Evolutionary conservation across 2,329 filamentous ascomycete genomes (phyloP).

Genomic region (Colletotrichum brevisporum): DNA sequence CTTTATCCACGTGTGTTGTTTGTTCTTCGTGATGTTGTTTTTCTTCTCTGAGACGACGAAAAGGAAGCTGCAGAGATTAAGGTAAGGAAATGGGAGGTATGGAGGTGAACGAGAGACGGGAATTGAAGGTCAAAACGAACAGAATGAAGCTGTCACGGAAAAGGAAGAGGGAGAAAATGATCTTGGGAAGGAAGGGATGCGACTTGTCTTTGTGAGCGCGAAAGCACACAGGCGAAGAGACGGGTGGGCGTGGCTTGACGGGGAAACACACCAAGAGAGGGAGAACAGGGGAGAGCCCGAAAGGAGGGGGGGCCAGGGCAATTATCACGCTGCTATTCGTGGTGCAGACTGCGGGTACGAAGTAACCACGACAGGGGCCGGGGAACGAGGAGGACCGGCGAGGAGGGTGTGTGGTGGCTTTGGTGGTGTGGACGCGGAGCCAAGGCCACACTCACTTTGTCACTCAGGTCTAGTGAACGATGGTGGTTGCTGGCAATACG

Average conservation of each 20-base stretch:
- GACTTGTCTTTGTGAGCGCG: slow-evolving; percentile 32
- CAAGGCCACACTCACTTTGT: no score
- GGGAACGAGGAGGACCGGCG: slow-evolving; percentile 1
- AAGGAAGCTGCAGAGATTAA: slow-evolving; percentile 43
- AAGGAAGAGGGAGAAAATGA: slow-evolving; percentile 35
- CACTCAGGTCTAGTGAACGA: no score
- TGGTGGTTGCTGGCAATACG: no score
- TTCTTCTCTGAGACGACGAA: slow-evolving; percentile 33
- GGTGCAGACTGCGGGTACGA: slow-evolving; percentile 37
- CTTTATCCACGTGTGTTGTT: slow-evolving; percentile 30
- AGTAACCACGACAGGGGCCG: slow-evolving; percentile 36
- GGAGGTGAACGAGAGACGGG: slow-evolving; percentile 53
- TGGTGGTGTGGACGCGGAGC: no score
- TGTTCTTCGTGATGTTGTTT: slow-evolving; percentile 16
- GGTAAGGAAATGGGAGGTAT: slow-evolving; percentile 39
- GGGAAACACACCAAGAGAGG: slow-evolving; percentile 36
- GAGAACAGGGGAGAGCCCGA: slow-evolving; percentile 29
- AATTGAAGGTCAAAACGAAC: slow-evolving; percentile 48
- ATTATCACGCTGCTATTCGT: slow-evolving; percentile 40
- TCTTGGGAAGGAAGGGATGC: slow-evolving; percentile 33
- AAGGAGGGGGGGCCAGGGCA: slow-evolving; percentile 33
- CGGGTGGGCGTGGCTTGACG: slow-evolving; percentile 37
- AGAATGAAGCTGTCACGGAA: slow-evolving; percentile 41
- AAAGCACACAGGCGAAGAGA: slow-evolving; percentile 11
- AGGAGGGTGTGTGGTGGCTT: no score